phyloP scores from a whole-genome alignment of 768 basidiomycete species.

The Suillus clintonianus region DNA sequence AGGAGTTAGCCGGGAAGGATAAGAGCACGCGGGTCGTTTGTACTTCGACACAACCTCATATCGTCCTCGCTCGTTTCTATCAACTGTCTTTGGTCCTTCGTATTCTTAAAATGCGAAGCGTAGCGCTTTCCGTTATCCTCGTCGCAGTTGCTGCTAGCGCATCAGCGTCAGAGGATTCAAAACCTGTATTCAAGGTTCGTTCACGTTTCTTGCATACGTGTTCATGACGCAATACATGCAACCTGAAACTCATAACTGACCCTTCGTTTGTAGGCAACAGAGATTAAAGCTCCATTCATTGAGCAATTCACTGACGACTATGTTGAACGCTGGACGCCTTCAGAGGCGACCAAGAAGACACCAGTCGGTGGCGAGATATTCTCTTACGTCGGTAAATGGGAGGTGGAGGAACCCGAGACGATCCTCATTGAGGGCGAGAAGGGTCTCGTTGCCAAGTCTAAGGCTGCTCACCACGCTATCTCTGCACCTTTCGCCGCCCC shows the following conservation, averaged over 20 bases:
- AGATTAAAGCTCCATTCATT: conserved; percentile 84
- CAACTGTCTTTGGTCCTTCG: conserved; percentile 66
- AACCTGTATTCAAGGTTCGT: conserved; percentile 71
- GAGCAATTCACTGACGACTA: conserved; percentile 97
- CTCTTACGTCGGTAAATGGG: conserved; percentile 97
- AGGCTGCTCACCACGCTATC: conserved; percentile 98
- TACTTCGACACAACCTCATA: conserved; percentile 25
- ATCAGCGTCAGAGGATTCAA: conserved; percentile 59
- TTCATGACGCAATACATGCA: conserved; percentile 12
- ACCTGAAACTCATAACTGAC: conserved; percentile 9
- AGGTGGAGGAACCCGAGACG: conserved; percentile 83
- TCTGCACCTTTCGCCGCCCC: conserved; percentile 84
- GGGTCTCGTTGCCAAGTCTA: conserved; percentile 93
- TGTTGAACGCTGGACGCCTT: conserved; percentile 91
- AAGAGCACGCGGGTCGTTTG: conserved; percentile 27
- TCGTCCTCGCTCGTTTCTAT: conserved; percentile 41
- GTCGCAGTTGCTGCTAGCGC: conserved; percentile 61
- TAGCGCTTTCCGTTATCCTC: conserved; percentile 75
- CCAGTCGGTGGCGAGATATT: conserved; percentile 94
- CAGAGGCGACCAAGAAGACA: conserved; percentile 97
- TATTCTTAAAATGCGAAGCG: conserved; percentile 77
- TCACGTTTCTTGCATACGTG: background rate
- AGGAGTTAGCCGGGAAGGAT: conserved; percentile 31
- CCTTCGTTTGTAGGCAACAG: conserved; percentile 54
- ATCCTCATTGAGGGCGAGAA: conserved; percentile 82